Conservation (phyloP, 139 green algal genomes). For the Microglena sp. region DNA sequence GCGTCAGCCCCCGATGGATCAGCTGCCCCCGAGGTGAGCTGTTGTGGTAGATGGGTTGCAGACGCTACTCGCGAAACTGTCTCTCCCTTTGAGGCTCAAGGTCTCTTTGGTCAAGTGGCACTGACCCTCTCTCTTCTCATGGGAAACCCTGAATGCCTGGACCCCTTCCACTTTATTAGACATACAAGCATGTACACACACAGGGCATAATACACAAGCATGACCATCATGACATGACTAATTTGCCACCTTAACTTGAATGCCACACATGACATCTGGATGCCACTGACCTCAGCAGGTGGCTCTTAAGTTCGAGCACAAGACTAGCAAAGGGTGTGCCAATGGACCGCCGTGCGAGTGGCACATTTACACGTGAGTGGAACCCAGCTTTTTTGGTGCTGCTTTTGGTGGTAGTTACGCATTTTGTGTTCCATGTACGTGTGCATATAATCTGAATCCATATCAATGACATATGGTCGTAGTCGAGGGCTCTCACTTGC, state of each 20-base stretch:
- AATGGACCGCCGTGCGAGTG: slow-evolving; percentile 98
- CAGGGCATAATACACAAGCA: not conserved
- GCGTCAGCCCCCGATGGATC: slow-evolving; percentile 17
- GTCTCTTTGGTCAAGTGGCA: not conserved
- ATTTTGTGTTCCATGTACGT: no score
- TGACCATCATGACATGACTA: not conserved
- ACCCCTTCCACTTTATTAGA: not conserved
- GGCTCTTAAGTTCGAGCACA: slow-evolving; percentile 97
- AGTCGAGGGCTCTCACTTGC: no score
- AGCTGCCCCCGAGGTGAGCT: not conserved
- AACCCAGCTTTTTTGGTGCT: not conserved
- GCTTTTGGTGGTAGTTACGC: not conserved
- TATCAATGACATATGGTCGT: no score
- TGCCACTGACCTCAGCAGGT: slow-evolving; percentile 47
- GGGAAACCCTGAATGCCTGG: not conserved
- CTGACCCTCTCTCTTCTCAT: not conserved
- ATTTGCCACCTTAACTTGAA: not conserved
- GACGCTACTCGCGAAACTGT: no score
- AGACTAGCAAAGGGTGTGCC: slow-evolving; percentile 92
- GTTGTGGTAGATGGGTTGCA: not conserved
- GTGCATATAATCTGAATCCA: not conserved
- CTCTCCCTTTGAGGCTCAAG: not conserved
- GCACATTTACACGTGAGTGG: slow-evolving; percentile 87
- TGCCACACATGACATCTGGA: not conserved
- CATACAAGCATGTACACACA: not conserved